A percentile compares a stretch with the other conserved stretches of the same genome.
These are phyloP conservation scores for Thozetella sp. DNA, from an alignment of 495 filamentous ascomycete genomes.

Conservation along the genomic window DNA sequence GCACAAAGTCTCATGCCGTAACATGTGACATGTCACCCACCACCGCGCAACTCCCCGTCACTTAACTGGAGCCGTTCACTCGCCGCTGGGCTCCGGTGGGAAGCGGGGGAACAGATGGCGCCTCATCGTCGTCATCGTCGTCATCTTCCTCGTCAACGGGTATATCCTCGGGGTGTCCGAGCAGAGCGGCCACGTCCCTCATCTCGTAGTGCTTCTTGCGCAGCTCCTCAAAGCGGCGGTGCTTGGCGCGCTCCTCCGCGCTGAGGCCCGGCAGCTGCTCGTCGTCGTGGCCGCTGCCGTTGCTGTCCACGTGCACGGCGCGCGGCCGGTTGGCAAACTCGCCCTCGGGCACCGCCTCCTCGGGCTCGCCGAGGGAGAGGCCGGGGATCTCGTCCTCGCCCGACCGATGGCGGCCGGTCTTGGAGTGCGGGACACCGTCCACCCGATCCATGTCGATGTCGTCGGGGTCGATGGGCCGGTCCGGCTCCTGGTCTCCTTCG, in stretches of 20 bases:
- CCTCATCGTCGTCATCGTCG: conserved; percentile 10
- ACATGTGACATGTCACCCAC: too few relatives aligned
- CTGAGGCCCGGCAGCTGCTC: conserved; percentile 62
- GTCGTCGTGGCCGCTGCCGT: conserved; percentile 54
- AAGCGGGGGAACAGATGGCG: conserved; percentile 34
- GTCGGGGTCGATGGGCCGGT: conserved; percentile 28
- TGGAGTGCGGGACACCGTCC: conserved; percentile 28
- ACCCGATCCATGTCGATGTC: conserved; percentile 33
- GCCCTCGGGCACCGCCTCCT: conserved; percentile 63
- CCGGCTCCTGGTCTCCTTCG: conserved; percentile 75
- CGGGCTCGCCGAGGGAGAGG: conserved; percentile 91
- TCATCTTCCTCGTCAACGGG: conserved; percentile 31
- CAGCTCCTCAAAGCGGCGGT: conserved; percentile 85
- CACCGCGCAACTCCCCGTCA: too few relatives aligned
- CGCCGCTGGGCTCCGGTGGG: conserved; percentile 15
- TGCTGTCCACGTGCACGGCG: conserved; percentile 70
- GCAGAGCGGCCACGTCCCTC: conserved; percentile 87
- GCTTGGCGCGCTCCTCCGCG: conserved; percentile 84
- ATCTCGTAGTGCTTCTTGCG: conserved; percentile 98
- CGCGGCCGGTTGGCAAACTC: conserved; percentile 44
- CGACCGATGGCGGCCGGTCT: not conserved
- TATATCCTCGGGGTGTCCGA: conserved; percentile 68
- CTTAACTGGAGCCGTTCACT: conserved; percentile 25
- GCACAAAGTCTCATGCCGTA: too few relatives aligned
- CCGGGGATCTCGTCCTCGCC: conserved; percentile 82